Conservation (phyloP, 257 asterid species). For the Plantago ovata region DNA sequence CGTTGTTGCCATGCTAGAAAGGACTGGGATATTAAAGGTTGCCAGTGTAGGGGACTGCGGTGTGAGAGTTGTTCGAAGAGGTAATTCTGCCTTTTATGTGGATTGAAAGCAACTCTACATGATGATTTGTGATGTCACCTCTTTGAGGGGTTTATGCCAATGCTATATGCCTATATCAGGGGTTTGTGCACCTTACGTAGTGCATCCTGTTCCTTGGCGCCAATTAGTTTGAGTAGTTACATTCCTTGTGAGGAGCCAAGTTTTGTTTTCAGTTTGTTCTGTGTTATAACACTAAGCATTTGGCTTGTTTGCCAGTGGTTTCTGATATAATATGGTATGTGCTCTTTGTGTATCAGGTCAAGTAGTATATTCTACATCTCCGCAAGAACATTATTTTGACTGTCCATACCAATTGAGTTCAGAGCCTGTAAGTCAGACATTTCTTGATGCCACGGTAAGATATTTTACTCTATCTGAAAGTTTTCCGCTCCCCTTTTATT, state of each 20-base stretch:
- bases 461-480: background rate
- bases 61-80: conserved; percentile 62
- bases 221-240: no score
- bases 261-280: no score
- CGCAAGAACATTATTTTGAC: conserved; percentile 90
- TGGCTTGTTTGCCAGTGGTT: background rate
- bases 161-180: no score
- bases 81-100: conserved; percentile 22
- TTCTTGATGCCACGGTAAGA: conserved; percentile 81
- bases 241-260: no score
- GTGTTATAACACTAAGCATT: no score
- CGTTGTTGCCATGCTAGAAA: conserved; percentile 76
- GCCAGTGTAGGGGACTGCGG: conserved; percentile 94
- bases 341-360: conserved; percentile 41
- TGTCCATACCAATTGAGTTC: conserved; percentile 93
- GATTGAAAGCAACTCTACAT: background rate
- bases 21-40: conserved; percentile 61
- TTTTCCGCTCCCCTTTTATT: no score
- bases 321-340: conserved; percentile 1
- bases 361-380: conserved; percentile 62
- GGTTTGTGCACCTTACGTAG: no score
- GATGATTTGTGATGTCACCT: background rate
- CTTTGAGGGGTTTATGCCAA: no score
- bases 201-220: no score
- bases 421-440: conserved; percentile 74